phyloP scores from a whole-genome alignment of 352 stramenopile species.

The Globisporangium nodosum region DNA sequence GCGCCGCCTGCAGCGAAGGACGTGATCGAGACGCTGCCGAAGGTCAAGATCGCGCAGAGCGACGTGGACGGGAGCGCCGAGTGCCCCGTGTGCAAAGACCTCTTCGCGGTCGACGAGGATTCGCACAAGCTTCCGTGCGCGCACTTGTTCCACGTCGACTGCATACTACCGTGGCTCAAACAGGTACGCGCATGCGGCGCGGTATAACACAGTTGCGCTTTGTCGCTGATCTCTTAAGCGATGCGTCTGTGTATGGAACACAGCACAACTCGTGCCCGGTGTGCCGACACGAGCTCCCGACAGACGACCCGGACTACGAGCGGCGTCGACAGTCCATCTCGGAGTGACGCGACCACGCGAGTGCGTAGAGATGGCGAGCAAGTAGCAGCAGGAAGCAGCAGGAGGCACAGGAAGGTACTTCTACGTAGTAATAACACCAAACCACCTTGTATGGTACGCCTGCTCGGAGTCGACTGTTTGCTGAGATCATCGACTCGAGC shows the following conservation, averaged over 20 bases:
- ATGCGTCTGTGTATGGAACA: background rate
- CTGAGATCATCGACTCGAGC: background rate
- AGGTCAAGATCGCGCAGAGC: conserved; percentile 62
- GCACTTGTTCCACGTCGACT: conserved; percentile 81
- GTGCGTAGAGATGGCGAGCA: background rate
- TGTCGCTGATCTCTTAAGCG: background rate
- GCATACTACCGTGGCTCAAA: conserved; percentile 84
- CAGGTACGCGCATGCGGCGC: conserved; percentile 15
- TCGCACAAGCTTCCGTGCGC: conserved; percentile 66
- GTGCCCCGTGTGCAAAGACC: conserved; percentile 85
- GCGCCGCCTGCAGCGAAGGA: conserved; percentile 72
- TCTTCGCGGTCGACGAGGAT: conserved; percentile 74
- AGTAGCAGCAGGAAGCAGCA: background rate
- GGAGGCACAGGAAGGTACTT: background rate
- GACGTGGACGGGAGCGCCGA: conserved; percentile 76
- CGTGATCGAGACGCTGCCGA: conserved; percentile 67
- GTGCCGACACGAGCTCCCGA: conserved; percentile 79
- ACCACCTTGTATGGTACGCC: no score
- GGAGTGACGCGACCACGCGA: conserved; percentile 3
- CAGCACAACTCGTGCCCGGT: conserved; percentile 87
- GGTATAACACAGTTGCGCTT: background rate
- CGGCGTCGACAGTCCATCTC: conserved; percentile 27
- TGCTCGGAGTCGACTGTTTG: background rate
- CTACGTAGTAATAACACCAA: background rate
- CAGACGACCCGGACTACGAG: conserved; percentile 82